A percentile compares a stretch with the other conserved stretches of the same genome.
These are phyloP conservation scores for Geoglossum cookeanum DNA, from an alignment of 2,329 filamentous ascomycete genomes.

Conservation along the genomic window DNA sequence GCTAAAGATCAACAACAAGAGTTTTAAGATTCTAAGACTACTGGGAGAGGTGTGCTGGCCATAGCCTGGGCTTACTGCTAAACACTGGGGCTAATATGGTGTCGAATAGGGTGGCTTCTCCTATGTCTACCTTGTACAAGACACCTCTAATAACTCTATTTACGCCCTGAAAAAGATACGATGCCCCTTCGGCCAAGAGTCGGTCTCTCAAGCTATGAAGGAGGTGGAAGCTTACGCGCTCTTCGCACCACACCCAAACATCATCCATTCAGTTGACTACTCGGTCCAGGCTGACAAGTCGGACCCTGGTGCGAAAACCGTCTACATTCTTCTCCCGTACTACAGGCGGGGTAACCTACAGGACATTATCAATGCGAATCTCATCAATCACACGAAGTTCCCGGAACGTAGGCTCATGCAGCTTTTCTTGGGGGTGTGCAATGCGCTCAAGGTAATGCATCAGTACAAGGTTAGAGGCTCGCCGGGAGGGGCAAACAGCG, in stretches of 20 bases:
- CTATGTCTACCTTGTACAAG: constrained; percentile 96
- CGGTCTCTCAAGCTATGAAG: constrained; percentile 81
- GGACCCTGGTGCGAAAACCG: constrained; percentile 62
- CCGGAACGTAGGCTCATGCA: constrained; percentile 76
- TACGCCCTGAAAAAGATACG: constrained; percentile 98
- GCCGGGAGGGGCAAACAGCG: constrained; percentile 29
- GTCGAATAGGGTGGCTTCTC: constrained; percentile 69
- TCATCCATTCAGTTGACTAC: constrained; percentile 75
- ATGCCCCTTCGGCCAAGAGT: constrained; percentile 94
- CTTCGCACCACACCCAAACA: constrained; percentile 64
- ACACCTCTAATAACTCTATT: constrained; percentile 62
- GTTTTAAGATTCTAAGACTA: constrained; percentile 87
- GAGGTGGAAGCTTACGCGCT: constrained; percentile 94
- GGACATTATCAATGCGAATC: constrained; percentile 95
- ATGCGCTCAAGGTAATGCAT: constrained; percentile 78
- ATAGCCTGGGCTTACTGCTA: background rate
- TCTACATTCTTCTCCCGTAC: constrained; percentile 91
- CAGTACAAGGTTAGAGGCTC: constrained; percentile 51
- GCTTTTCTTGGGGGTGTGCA: constrained; percentile 80
- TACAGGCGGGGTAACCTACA: constrained; percentile 90
- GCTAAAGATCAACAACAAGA: constrained; percentile 83
- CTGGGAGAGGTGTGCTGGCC: constrained; percentile 56
- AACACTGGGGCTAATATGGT: constrained; percentile 7
- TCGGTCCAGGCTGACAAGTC: constrained; percentile 53
- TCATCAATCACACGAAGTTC: constrained; percentile 85